Evolutionary conservation across 352 stramenopile species (phyloP).

Genomic region (Pythium insidiosum): DNA sequence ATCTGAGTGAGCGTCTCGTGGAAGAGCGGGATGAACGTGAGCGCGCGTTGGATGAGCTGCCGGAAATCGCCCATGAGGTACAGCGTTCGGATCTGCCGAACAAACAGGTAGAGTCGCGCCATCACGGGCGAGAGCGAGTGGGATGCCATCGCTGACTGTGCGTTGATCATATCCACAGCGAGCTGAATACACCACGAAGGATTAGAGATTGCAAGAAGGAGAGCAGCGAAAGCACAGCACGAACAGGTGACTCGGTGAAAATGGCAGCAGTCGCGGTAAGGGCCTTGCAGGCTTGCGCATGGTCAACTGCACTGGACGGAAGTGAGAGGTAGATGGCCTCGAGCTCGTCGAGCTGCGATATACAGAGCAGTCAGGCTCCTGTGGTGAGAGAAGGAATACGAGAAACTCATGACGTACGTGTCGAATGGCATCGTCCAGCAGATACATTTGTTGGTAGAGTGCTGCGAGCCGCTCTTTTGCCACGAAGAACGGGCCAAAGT

Average conservation of each 20-base stretch:
- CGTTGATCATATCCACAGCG: slow-evolving; percentile 40
- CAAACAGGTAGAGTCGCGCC: slow-evolving; percentile 73
- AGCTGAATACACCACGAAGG: slow-evolving; percentile 27
- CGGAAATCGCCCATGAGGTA: slow-evolving; percentile 66
- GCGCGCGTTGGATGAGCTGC: slow-evolving; percentile 46
- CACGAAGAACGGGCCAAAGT: slow-evolving; percentile 75
- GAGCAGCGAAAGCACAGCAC: no score
- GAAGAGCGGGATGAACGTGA: slow-evolving; percentile 51
- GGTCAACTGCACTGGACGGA: no score
- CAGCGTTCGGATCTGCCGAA: slow-evolving; percentile 62
- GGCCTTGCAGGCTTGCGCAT: no score
- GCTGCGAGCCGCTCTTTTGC: slow-evolving; percentile 72
- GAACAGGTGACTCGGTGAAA: no score
- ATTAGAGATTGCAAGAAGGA: neutral
- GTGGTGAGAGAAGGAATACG: no score
- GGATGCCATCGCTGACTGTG: slow-evolving; percentile 37
- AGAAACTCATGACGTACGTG: slow-evolving; percentile 69
- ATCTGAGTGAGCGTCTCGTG: slow-evolving; percentile 26
- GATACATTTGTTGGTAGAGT: slow-evolving; percentile 81
- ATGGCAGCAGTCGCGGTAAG: no score
- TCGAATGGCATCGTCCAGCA: slow-evolving; percentile 74
- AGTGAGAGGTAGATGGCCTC: slow-evolving; percentile 57
- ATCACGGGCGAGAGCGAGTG: slow-evolving; percentile 41
- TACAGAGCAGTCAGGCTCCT: neutral
- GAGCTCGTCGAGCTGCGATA: slow-evolving; percentile 58